Base-by-base conservation (phyloP, 2,329 filamentous ascomycete genomes). In the Cytospora chrysosperma region DNA sequence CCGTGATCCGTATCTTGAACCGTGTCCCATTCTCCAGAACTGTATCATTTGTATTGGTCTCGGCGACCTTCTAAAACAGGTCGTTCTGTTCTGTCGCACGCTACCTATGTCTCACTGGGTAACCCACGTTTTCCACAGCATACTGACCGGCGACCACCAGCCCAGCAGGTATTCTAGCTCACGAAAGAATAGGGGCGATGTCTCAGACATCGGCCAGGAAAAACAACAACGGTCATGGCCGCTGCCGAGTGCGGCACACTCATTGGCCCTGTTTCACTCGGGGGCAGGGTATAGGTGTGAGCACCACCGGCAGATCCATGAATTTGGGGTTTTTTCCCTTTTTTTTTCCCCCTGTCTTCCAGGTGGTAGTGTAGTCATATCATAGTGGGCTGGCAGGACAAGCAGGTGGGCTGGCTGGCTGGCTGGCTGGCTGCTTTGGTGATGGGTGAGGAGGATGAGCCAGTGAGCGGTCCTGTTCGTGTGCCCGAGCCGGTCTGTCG, bases 401-500 rank as follows among this genome's bases (percentile, higher is more conserved):
- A 5, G 34, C 13, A 43, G 37, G 37, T 6, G n/a, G 37, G 19
- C 37, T 19, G 13, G 19, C 40, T 34, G 15, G 9, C 10, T 32
- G 12, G 8, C 30, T 10, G 32, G 32, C 32, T 6, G 37, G 37
- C 12, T n/a, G n/a, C n/a, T n/a, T n/a, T n/a, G n/a, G n/a, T n/a
- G 34, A 13, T 37, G 34, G 34, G 34, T 37, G 34, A 37, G 10
- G 34, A 49, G 4, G 13, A 26, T 21, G 24, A 34, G 24, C n/a
- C 30, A 26, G 13, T 32, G 12, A 27, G 32, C 32, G 50, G 50
- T 19, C 50, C 47, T 60, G 56, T 52, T 47, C 34, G 32, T 34
- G 32, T 53, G 50, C 37, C 59, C 54, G 50, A 52, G 27, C 52
- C 58, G 51, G 27, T 52, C 50, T 55, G 40, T 28, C 40, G 56